These are phyloP conservation scores for Phytopythium mirpurense DNA, from an alignment of 352 stramenopile genomes.

Conservation along the genomic window DNA sequence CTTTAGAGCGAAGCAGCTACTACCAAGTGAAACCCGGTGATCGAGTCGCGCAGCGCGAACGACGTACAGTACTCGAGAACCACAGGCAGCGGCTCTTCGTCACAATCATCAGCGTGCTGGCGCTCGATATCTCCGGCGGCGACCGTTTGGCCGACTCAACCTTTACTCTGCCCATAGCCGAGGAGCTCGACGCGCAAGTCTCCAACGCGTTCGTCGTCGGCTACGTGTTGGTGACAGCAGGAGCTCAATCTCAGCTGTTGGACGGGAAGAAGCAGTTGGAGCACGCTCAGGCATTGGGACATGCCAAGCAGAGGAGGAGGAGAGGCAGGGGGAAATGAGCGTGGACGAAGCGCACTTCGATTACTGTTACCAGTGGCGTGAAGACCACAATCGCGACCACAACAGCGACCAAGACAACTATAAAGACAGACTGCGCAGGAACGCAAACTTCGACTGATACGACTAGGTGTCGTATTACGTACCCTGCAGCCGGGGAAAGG, in stretches of 20 bases:
- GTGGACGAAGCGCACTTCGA: slow-evolving; percentile 2
- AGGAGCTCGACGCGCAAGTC: slow-evolving; percentile 25
- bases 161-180: slow-evolving; percentile 49
- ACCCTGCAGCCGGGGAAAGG: no score
- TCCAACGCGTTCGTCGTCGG: slow-evolving; percentile 6
- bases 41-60: slow-evolving; percentile 21
- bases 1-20: slow-evolving; percentile 5
- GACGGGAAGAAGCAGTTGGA: no score
- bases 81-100: slow-evolving; percentile 41
- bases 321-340: no score
- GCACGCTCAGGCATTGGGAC: no score
- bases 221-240: slow-evolving; percentile 15
- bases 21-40: slow-evolving; percentile 26
- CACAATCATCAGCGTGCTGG: slow-evolving; percentile 33
- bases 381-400: no score
- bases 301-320: no score
- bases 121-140: slow-evolving; percentile 33
- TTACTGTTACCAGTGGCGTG: slow-evolving; percentile 90
- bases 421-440: slow-evolving; percentile 41
- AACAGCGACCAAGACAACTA: slow-evolving; percentile 7
- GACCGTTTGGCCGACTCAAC: slow-evolving; percentile 45
- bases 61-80: slow-evolving; percentile 35
- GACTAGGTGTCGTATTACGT: slow-evolving; percentile 35
- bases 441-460: slow-evolving; percentile 86
- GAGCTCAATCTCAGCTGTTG: no score